Base-by-base conservation (phyloP, 1,284 basidiomycete genomes). In the Cutaneotrichosporon arboriforme region DNA sequence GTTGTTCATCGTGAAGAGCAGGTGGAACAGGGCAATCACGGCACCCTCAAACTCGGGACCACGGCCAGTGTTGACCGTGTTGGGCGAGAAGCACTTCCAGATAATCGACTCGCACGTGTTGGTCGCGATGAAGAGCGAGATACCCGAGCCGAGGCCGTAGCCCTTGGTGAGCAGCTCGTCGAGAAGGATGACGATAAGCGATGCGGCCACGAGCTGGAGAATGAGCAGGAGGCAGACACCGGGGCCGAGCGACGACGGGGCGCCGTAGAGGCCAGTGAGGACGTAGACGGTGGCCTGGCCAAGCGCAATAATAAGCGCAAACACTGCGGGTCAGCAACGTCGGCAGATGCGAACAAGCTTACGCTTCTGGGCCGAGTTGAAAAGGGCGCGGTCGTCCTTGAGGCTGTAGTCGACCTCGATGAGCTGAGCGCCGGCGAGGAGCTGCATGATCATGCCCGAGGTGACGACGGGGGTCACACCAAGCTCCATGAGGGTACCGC, bases 101-200 rank as follows among this genome's bases (percentile, higher is more conserved):
- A 97, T 84, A 78, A 98, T 98, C 57, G 88, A 90, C 77, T 98
- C 94, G 78, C 96, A 98, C 65, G 97, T 97, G 82, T 97, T 98
- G 78, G 94, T 97, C 4, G 94, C 94, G 66, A 97, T 97, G 82
- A 97, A 98, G 59, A 97, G 86, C 54, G 93, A 96, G 76, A 98
- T 97, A 68, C 94, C 94, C 2, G 91, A 96, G 53, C 94, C 94
- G 56, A 98, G 88, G 74, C 94, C 94, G 76, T 98, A 97, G 51
- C 94, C 94, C 76, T 97, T 98, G 71, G 97, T 93, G 57, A 98
- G 87, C 55, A 98, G 88, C 77, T 98, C 94, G 72, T 97, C 94
- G 65, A 98, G 88, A 59, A 98, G 85, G 67, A 97, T 93, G 75
- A 97, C 94, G 76, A 98, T 96, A 63, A 98, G 84, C 39, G 91